Evolutionary conservation across 2,329 filamentous ascomycete species (phyloP), one percentile per base, ranked within the genome.

Genomic region (Penicillium paneum): DNA sequence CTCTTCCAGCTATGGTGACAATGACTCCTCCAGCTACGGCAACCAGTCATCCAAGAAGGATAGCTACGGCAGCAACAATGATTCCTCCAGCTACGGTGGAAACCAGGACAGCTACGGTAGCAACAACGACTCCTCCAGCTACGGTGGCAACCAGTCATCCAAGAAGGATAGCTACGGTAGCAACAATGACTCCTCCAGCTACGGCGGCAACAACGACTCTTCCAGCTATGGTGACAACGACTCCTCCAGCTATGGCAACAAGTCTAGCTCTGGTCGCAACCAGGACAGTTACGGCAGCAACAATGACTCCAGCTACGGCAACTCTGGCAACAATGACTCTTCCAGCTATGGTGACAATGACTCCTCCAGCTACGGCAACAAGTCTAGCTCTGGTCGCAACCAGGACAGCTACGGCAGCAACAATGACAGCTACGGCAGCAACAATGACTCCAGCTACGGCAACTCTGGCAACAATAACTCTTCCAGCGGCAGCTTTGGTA

Each of bases 41-140:
- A 47, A 29, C 29, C 40, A 52, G 19, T 46, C 41, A n/a, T n/a
- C n/a, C n/a, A n/a, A n/a, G n/a, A n/a, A 43, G 5, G 43, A 48
- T 12, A 49, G 36, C 36, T 42, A 52, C 3, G 42, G 42, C 4
- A 24, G 35, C 36, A 39, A 6, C 49, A 46, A n/a, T n/a, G n/a
- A n/a, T n/a, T n/a, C n/a, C n/a, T n/a, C n/a, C n/a, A n/a, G n/a
- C n/a, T n/a, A n/a, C n/a, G n/a, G n/a, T n/a, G n/a, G n/a, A 19
- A 29, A 7, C 28, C 42, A 41, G n/a, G 13, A 28, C 43, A 52
- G 36, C 41, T 26, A 40, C n/a, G 21, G 28, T 5, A n/a, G n/a
- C n/a, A 45, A 38, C 26, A 31, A 51, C 19, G 17, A 41, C 26
- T 38, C 36, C 8, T 48, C 40, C 11, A 29, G 51, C 35, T 49